phyloP scores from a whole-genome alignment of 2,329 filamentous ascomycete genomes.

The Fusarium sp. region DNA sequence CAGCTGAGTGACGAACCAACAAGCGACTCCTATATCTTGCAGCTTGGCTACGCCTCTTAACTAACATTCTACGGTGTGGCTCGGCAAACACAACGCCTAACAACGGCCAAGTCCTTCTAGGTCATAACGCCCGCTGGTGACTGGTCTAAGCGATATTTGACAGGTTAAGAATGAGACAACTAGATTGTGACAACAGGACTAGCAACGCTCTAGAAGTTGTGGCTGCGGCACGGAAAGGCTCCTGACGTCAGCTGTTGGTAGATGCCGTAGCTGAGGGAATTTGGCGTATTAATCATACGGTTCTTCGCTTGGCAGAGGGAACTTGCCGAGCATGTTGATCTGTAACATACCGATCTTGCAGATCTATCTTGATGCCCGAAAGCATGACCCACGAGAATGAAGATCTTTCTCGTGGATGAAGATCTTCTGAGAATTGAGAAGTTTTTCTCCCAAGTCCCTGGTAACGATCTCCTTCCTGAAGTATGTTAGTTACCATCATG shows the following conservation, averaged over 20 bases:
- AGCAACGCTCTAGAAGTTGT: conserved; percentile 2
- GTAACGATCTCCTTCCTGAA: neutral
- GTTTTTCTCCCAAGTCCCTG: neutral
- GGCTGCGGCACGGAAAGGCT: neutral
- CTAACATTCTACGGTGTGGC: neutral
- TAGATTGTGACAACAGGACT: neutral
- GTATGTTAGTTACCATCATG: neutral
- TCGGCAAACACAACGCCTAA: neutral
- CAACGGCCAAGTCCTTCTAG: neutral
- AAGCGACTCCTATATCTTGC: neutral
- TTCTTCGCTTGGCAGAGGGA: neutral
- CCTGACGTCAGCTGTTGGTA: neutral
- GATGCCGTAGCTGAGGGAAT: neutral
- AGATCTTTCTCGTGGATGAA: neutral
- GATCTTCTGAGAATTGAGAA: neutral
- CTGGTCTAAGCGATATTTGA: neutral
- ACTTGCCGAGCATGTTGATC: neutral
- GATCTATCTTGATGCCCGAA: neutral
- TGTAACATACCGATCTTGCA: neutral
- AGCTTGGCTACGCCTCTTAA: neutral
- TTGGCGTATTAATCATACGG: neutral
- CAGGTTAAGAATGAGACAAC: neutral
- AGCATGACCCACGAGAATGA: neutral
- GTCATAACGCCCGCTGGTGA: neutral
- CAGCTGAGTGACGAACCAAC: neutral